Evolutionary conservation across 2,329 filamentous ascomycete species (phyloP).

Genomic region (Capronia epimyces): DNA sequence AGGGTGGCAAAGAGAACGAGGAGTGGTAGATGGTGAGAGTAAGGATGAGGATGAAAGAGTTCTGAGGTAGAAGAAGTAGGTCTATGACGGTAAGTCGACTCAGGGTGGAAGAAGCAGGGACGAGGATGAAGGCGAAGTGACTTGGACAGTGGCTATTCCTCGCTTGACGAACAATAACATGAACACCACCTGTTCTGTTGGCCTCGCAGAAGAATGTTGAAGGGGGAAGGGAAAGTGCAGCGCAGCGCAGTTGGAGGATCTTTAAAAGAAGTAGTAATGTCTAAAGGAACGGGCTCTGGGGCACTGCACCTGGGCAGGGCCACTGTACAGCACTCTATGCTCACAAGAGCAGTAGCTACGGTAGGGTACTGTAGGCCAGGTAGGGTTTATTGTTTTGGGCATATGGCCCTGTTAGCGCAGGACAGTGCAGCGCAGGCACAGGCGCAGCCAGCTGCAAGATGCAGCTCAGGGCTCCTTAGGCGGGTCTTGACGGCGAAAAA

Average conservation of each 20-base stretch:
- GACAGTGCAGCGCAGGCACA: not conserved
- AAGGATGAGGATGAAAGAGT: constrained; percentile 2
- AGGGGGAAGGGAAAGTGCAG: constrained; percentile 15
- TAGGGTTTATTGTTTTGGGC: not conserved
- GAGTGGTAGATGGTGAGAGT: constrained; percentile 1
- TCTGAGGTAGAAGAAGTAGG: constrained; percentile 2
- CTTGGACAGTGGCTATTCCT: not conserved
- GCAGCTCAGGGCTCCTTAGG: not conserved
- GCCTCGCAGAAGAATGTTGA: constrained; percentile 1
- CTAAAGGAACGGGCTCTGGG: not conserved
- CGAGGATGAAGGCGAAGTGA: not conserved
- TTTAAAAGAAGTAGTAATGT: constrained; percentile 3
- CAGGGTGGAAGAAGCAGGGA: constrained; percentile 7
- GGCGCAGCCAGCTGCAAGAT: not conserved
- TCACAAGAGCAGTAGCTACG: not conserved
- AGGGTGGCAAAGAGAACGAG: constrained; percentile 5
- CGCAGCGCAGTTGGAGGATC: constrained; percentile 6
- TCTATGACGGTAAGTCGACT: constrained; percentile 3
- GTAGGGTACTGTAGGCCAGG: not conserved
- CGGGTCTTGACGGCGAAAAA: not conserved
- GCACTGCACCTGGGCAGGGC: not conserved
- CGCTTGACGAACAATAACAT: not conserved
- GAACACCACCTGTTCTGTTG: not conserved
- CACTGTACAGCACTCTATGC: not conserved
- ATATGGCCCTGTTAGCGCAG: not conserved